phyloP scores from a whole-genome alignment of 768 basidiomycete species.

The Boletellus ananas region DNA sequence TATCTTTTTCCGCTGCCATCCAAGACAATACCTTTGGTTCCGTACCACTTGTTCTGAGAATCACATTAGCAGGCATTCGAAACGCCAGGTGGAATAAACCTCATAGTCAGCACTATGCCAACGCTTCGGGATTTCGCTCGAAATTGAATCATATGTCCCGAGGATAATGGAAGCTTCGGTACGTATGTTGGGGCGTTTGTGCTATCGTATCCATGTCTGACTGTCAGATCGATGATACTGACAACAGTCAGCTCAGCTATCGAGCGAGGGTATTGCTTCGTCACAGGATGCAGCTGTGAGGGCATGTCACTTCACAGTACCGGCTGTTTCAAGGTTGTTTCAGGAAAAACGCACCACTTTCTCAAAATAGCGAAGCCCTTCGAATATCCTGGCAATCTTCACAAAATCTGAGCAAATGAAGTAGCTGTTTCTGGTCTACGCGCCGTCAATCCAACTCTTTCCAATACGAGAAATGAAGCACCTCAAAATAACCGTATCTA shows the following conservation, averaged over 20 bases:
- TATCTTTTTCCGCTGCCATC: not conserved
- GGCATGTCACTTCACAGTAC: not conserved
- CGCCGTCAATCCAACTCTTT: not conserved
- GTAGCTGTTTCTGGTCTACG: conserved; percentile 77
- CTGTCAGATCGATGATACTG: conserved; percentile 70
- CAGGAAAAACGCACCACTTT: conserved; percentile 30
- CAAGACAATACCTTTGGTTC: conserved; percentile 68
- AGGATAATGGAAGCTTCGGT: conserved; percentile 65
- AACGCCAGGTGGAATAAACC: conserved; percentile 40
- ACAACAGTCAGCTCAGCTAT: conserved; percentile 61
- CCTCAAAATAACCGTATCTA: conserved; percentile 80
- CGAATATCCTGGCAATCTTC: conserved; percentile 69
- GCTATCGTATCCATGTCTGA: conserved; percentile 62
- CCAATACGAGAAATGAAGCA: conserved; percentile 17
- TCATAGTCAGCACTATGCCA: conserved; percentile 63
- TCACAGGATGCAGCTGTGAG: conserved; percentile 17
- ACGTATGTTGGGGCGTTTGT: conserved; percentile 61
- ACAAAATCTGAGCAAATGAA: conserved; percentile 67
- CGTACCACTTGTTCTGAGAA: conserved; percentile 75
- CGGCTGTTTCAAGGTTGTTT: not conserved
- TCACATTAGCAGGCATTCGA: not conserved
- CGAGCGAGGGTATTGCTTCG: conserved; percentile 50
- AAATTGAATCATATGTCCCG: conserved; percentile 85
- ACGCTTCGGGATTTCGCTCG: conserved; percentile 44
- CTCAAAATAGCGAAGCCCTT: conserved; percentile 56